Percentiles rank a stretch among this genome's conserved stretches.
Conservation (phyloP, 2,329 filamentous ascomycete species). For the Ploettnerulaceae sp. region DNA sequence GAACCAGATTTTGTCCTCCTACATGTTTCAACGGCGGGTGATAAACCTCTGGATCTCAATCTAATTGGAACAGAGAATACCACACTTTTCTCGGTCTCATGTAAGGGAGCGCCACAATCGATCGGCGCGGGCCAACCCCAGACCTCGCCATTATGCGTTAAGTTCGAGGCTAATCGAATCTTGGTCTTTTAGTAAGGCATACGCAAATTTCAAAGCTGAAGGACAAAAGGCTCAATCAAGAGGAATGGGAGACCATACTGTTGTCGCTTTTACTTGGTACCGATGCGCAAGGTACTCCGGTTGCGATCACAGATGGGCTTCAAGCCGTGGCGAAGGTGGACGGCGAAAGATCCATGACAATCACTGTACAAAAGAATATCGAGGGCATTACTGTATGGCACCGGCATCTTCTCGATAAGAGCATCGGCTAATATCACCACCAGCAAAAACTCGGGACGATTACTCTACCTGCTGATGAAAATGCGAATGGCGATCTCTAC, state of each 20-base stretch:
- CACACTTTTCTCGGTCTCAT: slow-evolving; percentile 26
- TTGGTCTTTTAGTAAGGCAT: slow-evolving; percentile 47
- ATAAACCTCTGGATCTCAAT: slow-evolving; percentile 55
- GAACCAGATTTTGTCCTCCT: slow-evolving; percentile 53
- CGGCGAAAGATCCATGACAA: slow-evolving; percentile 46
- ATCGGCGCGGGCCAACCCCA: slow-evolving; percentile 20
- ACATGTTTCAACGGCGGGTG: slow-evolving; percentile 49
- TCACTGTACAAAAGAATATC: slow-evolving; percentile 61
- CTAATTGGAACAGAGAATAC: slow-evolving; percentile 59
- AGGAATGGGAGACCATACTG: slow-evolving; percentile 65
- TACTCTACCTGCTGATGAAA: slow-evolving; percentile 48
- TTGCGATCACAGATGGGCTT: slow-evolving; percentile 54
- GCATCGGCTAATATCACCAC: slow-evolving; percentile 11
- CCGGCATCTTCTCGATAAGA: neutral
- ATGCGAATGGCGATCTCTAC: slow-evolving; percentile 58
- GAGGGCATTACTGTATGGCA: slow-evolving; percentile 61
- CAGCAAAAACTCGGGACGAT: slow-evolving; percentile 68
- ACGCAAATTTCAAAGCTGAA: slow-evolving; percentile 48
- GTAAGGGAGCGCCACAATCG: slow-evolving; percentile 28
- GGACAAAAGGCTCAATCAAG: slow-evolving; percentile 49
- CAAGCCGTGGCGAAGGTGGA: slow-evolving; percentile 57
- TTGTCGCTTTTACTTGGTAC: slow-evolving; percentile 49
- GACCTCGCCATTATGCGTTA: slow-evolving; percentile 29
- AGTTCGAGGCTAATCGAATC: slow-evolving; percentile 25
- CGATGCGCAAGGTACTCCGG: slow-evolving; percentile 37